phyloP scores from a whole-genome alignment of 2,329 filamentous ascomycete genomes.

The Colletotrichum sojae region DNA sequence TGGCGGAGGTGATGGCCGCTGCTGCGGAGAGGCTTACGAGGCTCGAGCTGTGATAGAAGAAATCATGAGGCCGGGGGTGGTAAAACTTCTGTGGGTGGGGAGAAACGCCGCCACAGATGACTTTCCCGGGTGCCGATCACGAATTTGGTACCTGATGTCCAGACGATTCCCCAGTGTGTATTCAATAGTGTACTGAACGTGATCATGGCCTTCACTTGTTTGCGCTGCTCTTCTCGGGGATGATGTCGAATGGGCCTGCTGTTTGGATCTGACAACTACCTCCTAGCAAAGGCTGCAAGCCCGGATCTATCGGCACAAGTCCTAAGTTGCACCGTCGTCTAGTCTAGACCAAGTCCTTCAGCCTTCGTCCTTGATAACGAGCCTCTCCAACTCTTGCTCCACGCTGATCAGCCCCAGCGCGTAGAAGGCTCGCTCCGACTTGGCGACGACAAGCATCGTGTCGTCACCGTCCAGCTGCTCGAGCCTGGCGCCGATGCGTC shows the following conservation, averaged over 20 bases:
- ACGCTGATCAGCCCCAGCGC: constrained; percentile 84
- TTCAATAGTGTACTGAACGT: constrained; percentile 41
- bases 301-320: constrained; percentile 18
- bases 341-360: not conserved
- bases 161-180: constrained; percentile 35
- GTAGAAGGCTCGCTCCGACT: constrained; percentile 77
- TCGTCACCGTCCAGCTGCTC: constrained; percentile 60
- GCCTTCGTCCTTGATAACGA: constrained; percentile 66
- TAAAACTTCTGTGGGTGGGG: not conserved
- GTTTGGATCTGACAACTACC: constrained; percentile 12
- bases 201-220: constrained; percentile 19
- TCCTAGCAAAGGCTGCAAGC: not conserved
- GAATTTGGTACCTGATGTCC: constrained; percentile 29
- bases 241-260: not conserved
- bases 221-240: not conserved
- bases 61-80: constrained; percentile 2
- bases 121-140: constrained; percentile 21
- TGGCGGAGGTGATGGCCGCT: no score
- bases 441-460: constrained; percentile 69
- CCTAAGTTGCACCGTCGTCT: not conserved
- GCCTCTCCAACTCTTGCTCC: constrained; percentile 79
- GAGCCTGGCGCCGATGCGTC: constrained; percentile 67
- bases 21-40: not conserved
- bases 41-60: not conserved
- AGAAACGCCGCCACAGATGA: not conserved